A percentile compares a stretch with the other conserved stretches of the same genome.
Conservation (phyloP, 2,329 filamentous ascomycete genomes). For the Diaporthe velutina region DNA sequence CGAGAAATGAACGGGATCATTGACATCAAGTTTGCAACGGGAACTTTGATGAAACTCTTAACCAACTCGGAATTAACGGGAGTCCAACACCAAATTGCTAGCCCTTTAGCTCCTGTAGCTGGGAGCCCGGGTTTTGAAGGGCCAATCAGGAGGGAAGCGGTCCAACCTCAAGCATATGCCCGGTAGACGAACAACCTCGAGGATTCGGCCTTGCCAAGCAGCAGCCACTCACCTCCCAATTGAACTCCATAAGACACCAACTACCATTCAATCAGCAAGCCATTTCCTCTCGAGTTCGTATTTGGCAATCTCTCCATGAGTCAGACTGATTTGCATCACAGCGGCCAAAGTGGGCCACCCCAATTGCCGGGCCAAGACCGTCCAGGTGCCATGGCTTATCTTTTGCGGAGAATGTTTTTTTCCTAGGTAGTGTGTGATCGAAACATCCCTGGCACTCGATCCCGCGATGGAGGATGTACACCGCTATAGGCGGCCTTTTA, state of each 20-base stretch:
- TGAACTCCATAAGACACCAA: too few relatives aligned
- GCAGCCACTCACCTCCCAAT: too few relatives aligned
- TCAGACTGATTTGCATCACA: slow-evolving; percentile 11
- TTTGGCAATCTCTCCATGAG: slow-evolving; percentile 7
- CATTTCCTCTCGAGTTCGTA: neutral
- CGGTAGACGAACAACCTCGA: neutral
- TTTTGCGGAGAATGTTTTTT: neutral
- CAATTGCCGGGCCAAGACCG: slow-evolving; percentile 18
- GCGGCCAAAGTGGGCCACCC: neutral
- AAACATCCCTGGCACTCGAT: neutral
- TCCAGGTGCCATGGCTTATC: neutral
- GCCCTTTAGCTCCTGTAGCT: neutral
- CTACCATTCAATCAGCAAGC: neutral
- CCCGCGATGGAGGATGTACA: neutral
- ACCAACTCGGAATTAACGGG: neutral
- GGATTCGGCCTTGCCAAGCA: neutral
- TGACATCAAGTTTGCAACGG: neutral
- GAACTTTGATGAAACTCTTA: neutral
- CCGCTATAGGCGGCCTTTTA: neutral
- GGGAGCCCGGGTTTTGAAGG: neutral
- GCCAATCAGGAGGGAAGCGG: neutral
- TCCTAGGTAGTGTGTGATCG: neutral
- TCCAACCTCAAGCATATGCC: neutral
- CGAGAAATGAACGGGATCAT: too few relatives aligned
- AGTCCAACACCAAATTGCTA: neutral